Percentiles rank a stretch among this genome's conserved stretches.
Evolutionary conservation across 2,329 filamentous ascomycete genomes (phyloP).

Genomic region (Colletotrichum tanaceti): DNA sequence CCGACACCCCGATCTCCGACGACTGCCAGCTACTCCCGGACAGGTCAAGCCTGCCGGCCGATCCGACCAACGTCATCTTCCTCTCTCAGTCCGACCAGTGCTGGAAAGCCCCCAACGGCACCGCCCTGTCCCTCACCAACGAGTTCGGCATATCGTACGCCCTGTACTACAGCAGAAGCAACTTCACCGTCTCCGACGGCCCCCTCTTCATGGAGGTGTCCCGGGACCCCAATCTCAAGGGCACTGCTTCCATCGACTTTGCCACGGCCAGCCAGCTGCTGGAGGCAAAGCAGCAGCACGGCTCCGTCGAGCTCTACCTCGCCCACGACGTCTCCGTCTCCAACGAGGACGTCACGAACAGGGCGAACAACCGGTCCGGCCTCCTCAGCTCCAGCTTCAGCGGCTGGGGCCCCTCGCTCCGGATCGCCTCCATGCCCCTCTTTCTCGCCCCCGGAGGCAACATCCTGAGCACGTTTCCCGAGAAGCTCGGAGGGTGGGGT

Average conservation of each 20-base stretch:
- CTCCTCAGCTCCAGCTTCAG: conserved; percentile 43
- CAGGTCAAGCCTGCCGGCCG: not conserved
- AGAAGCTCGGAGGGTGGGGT: conserved; percentile 49
- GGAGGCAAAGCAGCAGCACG: conserved; percentile 11
- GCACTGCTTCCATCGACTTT: not conserved
- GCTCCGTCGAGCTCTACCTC: not conserved
- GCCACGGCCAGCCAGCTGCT: conserved; percentile 8
- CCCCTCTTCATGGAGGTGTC: conserved; percentile 43
- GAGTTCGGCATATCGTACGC: conserved; percentile 54
- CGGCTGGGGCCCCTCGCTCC: conserved; percentile 57
- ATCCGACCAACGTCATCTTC: conserved; percentile 5
- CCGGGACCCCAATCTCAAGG: conserved; percentile 18
- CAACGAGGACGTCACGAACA: not conserved
- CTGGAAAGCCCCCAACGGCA: conserved; percentile 5
- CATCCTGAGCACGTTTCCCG: conserved; percentile 54
- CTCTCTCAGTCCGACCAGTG: conserved; percentile 8
- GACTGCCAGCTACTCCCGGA: conserved; percentile 22
- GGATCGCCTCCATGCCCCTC: conserved; percentile 55
- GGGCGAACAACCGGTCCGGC: conserved; percentile 8
- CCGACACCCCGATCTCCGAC: not conserved
- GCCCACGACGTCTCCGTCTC: not conserved
- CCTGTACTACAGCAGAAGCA: conserved; percentile 54
- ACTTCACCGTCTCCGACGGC: conserved; percentile 55
- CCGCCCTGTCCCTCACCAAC: not conserved
- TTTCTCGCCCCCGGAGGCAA: conserved; percentile 54